These are phyloP conservation scores for Yamadazyma phyllophila DNA, from an alignment of 805 yeast genomes.

Conservation along the genomic window DNA sequence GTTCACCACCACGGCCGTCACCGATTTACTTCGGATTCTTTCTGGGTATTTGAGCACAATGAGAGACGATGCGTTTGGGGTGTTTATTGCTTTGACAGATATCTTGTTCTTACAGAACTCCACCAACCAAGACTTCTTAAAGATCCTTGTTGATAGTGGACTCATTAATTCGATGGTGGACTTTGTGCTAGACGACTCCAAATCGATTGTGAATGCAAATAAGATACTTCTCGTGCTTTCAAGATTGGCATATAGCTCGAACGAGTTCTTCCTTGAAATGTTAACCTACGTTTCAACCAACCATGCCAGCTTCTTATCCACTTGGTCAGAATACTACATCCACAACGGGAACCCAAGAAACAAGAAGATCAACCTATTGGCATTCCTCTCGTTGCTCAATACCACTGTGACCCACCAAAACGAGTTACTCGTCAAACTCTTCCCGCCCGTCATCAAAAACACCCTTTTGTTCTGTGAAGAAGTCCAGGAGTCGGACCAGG, in stretches of 20 bases:
- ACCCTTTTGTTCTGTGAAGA: slow-evolving; percentile 63
- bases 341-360: slow-evolving; percentile 73
- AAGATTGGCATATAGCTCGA: slow-evolving; percentile 33
- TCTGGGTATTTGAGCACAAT: slow-evolving; percentile 55
- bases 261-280: slow-evolving; percentile 33
- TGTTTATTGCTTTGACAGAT: slow-evolving; percentile 55
- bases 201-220: slow-evolving; percentile 39
- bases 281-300: slow-evolving; percentile 27
- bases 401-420: slow-evolving; percentile 25
- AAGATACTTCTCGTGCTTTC: slow-evolving; percentile 37
- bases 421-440: slow-evolving; percentile 20
- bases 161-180: slow-evolving; percentile 41
- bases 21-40: slow-evolving; percentile 47
- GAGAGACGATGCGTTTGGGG: slow-evolving; percentile 68
- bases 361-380: slow-evolving; percentile 66
- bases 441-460: slow-evolving; percentile 29
- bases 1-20: slow-evolving; percentile 35
- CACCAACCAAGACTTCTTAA: slow-evolving; percentile 24
- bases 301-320: slow-evolving; percentile 21
- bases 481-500: slow-evolving; percentile 52
- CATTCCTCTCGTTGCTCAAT: slow-evolving; percentile 51
- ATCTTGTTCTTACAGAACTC: slow-evolving; percentile 38
- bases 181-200: slow-evolving; percentile 42
- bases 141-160: slow-evolving; percentile 41
- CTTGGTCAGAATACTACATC: slow-evolving; percentile 41